These are phyloP conservation scores for Isoetes engelmannii DNA, from an alignment of 83 land plant species.

Conservation along the genomic window DNA sequence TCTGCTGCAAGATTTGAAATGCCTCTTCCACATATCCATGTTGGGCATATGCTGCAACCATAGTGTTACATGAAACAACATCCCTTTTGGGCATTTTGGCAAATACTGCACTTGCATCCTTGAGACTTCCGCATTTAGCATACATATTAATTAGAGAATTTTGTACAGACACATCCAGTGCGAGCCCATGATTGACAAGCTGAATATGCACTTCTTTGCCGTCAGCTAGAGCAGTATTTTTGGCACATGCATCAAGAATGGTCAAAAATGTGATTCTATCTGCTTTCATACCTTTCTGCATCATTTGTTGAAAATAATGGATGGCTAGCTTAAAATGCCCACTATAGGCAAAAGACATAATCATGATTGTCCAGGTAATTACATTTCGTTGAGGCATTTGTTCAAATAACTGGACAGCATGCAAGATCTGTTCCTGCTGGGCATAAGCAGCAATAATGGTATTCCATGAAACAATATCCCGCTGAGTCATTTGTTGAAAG, in stretches of 20 bases:
- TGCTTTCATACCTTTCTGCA: background rate
- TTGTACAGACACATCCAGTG: background rate
- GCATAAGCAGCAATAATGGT: too few relatives aligned
- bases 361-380: background rate
- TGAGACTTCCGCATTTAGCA: background rate
- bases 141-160: constrained; percentile 7
- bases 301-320: background rate
- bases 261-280: background rate
- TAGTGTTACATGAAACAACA: constrained; percentile 4
- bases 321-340: background rate
- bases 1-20: background rate
- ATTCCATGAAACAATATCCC: background rate
- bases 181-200: background rate
- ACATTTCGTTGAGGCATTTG: constrained; percentile 4
- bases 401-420: background rate
- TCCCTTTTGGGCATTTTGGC: background rate
- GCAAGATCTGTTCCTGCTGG: too few relatives aligned
- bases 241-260: constrained; percentile 5
- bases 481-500: background rate
- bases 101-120: background rate
- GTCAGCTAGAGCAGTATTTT: background rate
- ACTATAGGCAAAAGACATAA: background rate
- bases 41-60: background rate
- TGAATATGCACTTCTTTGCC: background rate
- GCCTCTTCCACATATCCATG: background rate